Percentiles rank a stretch among this genome's conserved stretches.
Evolutionary conservation across 1,139 yeast genomes (phyloP).

Genomic region (Yamadazyma triangularis): DNA sequence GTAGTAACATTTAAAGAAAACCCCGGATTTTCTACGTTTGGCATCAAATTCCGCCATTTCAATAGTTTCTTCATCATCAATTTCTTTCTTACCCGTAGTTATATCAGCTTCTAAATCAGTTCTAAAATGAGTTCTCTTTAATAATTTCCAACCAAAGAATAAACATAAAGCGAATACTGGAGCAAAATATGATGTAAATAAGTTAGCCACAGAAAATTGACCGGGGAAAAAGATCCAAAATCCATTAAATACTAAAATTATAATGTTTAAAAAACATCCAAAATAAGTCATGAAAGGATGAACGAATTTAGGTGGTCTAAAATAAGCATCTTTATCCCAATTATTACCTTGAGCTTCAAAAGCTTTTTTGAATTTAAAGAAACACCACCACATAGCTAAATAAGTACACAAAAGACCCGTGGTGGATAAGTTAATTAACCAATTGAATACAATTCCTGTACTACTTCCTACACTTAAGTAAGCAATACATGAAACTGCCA

Average conservation of each 20-base stretch:
- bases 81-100: conserved; percentile 30
- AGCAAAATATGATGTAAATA: conserved; percentile 39
- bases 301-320: conserved; percentile 23
- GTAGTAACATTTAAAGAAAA: conserved; percentile 14
- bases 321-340: conserved; percentile 18
- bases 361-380: conserved; percentile 34
- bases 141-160: conserved; percentile 31
- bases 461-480: conserved; percentile 25
- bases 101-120: conserved; percentile 31
- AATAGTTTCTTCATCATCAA: conserved; percentile 30
- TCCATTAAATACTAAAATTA: conserved; percentile 35
- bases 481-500: conserved; percentile 22
- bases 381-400: conserved; percentile 45
- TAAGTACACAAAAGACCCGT: conserved; percentile 53
- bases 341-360: conserved; percentile 28
- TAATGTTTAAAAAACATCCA: conserved; percentile 20
- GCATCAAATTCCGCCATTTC: conserved; percentile 17
- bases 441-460: conserved; percentile 29
- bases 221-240: conserved; percentile 42
- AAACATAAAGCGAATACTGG: conserved; percentile 27
- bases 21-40: conserved; percentile 16
- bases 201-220: conserved; percentile 28
- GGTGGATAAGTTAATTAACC: conserved; percentile 41
- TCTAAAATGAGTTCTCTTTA: conserved; percentile 30
- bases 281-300: conserved; percentile 32